phyloP scores from a whole-genome alignment of 2,329 filamentous ascomycete species.

The Aureobasidium vineae region DNA sequence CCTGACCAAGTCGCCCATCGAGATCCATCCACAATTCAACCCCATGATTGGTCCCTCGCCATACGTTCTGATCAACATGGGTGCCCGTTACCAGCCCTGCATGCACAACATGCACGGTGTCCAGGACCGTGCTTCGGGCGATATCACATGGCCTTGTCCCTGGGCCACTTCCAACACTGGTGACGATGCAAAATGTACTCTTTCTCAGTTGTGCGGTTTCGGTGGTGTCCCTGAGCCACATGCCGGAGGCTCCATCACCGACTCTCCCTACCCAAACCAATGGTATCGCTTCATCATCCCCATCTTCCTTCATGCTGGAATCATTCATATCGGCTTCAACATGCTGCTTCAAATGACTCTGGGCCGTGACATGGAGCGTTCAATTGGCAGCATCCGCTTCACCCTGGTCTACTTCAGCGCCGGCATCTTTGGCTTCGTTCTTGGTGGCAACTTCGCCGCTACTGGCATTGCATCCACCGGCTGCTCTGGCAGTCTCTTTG shows the following conservation, averaged over 20 bases:
- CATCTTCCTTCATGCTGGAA: conserved; percentile 90
- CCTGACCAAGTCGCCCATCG: conserved; percentile 73
- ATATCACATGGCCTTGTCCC: conserved; percentile 73
- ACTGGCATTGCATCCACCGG: conserved; percentile 77
- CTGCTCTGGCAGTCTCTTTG: conserved; percentile 87
- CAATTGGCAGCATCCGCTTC: conserved; percentile 86
- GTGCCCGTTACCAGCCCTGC: conserved; percentile 85
- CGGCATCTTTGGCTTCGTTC: conserved; percentile 93
- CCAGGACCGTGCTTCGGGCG: conserved; percentile 46
- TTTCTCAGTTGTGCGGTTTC: conserved; percentile 83
- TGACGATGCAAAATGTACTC: conserved; percentile 61
- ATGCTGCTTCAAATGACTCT: conserved; percentile 86
- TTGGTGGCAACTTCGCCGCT: conserved; percentile 90
- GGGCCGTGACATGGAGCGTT: conserved; percentile 86
- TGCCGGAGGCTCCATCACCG: conserved; percentile 50
- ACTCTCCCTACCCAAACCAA: conserved; percentile 72
- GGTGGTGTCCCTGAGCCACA: conserved; percentile 68
- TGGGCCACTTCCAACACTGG: conserved; percentile 64
- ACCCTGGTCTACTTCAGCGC: conserved; percentile 84
- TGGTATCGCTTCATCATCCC: conserved; percentile 97
- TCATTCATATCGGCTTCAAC: conserved; percentile 96
- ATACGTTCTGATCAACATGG: conserved; percentile 94
- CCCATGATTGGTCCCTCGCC: conserved; percentile 95
- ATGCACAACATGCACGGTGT: conserved; percentile 80
- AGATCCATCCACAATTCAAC: conserved; percentile 84